These are phyloP conservation scores for Bauhinia variegata DNA, from an alignment of 306 rosid genomes.

Conservation along the genomic window DNA sequence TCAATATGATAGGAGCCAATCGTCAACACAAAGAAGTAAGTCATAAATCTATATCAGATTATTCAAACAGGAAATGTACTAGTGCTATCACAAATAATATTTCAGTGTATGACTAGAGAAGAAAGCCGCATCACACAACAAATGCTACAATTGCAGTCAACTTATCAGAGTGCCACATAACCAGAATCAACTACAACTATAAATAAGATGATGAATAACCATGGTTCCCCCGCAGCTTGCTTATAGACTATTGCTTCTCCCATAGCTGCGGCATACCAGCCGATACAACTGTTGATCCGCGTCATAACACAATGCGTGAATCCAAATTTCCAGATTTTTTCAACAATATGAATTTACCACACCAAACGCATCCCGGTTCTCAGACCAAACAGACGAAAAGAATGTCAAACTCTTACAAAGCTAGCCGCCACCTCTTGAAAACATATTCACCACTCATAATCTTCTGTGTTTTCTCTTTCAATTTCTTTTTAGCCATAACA, in stretches of 20 bases:
- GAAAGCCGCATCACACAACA: slow-evolving; percentile 20
- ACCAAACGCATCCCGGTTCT: slow-evolving; percentile 31
- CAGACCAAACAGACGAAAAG: slow-evolving; percentile 6
- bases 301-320: background rate
- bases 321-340: background rate
- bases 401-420: slow-evolving; percentile 2
- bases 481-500: slow-evolving; percentile 13
- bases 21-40: slow-evolving; percentile 28
- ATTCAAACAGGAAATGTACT: slow-evolving; percentile 21
- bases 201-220: slow-evolving; percentile 5
- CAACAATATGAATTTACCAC: slow-evolving; percentile 22
- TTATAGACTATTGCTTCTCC: background rate
- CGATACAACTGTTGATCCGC: background rate
- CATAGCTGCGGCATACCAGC: slow-evolving; percentile 1
- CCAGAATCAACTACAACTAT: background rate
- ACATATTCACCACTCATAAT: slow-evolving; percentile 1
- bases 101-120: slow-evolving; percentile 23
- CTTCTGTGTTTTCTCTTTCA: background rate
- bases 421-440: slow-evolving; percentile 11
- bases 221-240: slow-evolving; percentile 16
- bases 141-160: slow-evolving; percentile 22
- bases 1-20: slow-evolving; percentile 11
- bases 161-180: background rate
- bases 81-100: slow-evolving; percentile 4
- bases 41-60: background rate